Conservation (phyloP, 257 asterid genomes). For the Cordia subcordata region DNA sequence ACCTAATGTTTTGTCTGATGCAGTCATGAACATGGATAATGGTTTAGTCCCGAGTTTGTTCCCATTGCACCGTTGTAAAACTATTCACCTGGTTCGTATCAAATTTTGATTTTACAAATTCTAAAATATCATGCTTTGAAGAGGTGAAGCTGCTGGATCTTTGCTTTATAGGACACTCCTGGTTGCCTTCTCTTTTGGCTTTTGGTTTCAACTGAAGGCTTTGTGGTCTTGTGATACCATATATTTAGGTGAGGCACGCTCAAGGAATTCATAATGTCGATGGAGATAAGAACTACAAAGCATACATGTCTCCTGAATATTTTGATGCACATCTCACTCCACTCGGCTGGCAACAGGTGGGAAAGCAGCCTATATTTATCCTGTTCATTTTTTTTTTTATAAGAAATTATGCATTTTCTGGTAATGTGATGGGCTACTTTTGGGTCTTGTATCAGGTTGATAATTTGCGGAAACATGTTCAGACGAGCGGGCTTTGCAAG, state of each 20-base stretch:
- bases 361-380: slow-evolving; percentile 8
- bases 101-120: slow-evolving; percentile 21
- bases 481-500: slow-evolving; percentile 63
- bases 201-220: slow-evolving; percentile 35
- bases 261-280: slow-evolving; percentile 89
- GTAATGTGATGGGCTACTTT: slow-evolving; percentile 4
- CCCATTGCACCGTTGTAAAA: slow-evolving; percentile 83
- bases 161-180: slow-evolving; percentile 31
- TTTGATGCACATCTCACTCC: slow-evolving; percentile 92
- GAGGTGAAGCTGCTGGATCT: slow-evolving; percentile 31
- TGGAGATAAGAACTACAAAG: slow-evolving; percentile 75
- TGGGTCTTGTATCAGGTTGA: slow-evolving; percentile 62
- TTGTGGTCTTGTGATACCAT: slow-evolving; percentile 41
- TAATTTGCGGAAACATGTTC: slow-evolving; percentile 80
- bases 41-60: slow-evolving; percentile 55
- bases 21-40: slow-evolving; percentile 52
- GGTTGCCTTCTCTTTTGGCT: slow-evolving; percentile 39
- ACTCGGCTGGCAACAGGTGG: slow-evolving; percentile 90
- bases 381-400: neutral
- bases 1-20: slow-evolving; percentile 1
- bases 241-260: slow-evolving; percentile 90
- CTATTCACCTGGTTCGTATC: slow-evolving; percentile 84
- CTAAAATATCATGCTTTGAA: slow-evolving; percentile 29
- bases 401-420: neutral
- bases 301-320: slow-evolving; percentile 70